phyloP scores from a whole-genome alignment of 1,284 basidiomycete genomes.

The Pascua sp. region DNA sequence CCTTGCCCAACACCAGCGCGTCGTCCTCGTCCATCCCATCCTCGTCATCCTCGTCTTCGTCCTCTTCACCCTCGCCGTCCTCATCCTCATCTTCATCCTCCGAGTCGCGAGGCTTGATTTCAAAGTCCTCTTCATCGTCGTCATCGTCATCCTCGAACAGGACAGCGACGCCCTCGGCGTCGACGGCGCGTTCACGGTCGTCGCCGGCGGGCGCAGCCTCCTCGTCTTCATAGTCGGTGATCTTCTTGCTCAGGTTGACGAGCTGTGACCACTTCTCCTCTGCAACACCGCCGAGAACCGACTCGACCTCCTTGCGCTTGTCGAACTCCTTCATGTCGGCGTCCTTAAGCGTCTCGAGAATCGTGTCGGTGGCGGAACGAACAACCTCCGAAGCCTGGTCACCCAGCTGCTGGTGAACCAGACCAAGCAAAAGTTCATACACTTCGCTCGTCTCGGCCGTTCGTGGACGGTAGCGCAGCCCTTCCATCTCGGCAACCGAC shows the following conservation, averaged over 20 bases:
- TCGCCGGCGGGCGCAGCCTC: constrained; percentile 81
- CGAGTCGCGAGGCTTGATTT: constrained; percentile 55
- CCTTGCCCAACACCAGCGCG: constrained; percentile 63
- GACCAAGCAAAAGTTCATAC: constrained; percentile 85
- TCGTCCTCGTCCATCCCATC: constrained; percentile 55
- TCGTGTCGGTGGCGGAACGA: constrained; percentile 86
- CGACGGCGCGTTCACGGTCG: constrained; percentile 49
- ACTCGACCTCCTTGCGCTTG: constrained; percentile 92
- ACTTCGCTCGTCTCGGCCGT: constrained; percentile 92
- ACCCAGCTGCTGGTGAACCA: constrained; percentile 77
- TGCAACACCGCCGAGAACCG: constrained; percentile 66
- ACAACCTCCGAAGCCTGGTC: constrained; percentile 96
- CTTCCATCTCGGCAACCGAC: constrained; percentile 88
- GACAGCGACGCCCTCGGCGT: constrained; percentile 84
- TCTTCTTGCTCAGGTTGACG: constrained; percentile 85
- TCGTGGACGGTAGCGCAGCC: constrained; percentile 83
- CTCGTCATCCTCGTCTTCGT: constrained; percentile 47
- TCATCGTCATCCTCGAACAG: constrained; percentile 95
- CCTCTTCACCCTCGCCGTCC: constrained; percentile 56
- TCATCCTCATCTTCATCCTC: constrained; percentile 67
- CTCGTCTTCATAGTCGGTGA: constrained; percentile 90
- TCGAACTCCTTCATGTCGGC: constrained; percentile 93
- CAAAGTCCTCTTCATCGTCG: constrained; percentile 68
- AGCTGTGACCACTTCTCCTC: constrained; percentile 82
- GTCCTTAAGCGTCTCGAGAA: constrained; percentile 85